These are phyloP conservation scores for Acidomyces sp. DNA, from an alignment of 495 filamentous ascomycete genomes.

Conservation along the genomic window DNA sequence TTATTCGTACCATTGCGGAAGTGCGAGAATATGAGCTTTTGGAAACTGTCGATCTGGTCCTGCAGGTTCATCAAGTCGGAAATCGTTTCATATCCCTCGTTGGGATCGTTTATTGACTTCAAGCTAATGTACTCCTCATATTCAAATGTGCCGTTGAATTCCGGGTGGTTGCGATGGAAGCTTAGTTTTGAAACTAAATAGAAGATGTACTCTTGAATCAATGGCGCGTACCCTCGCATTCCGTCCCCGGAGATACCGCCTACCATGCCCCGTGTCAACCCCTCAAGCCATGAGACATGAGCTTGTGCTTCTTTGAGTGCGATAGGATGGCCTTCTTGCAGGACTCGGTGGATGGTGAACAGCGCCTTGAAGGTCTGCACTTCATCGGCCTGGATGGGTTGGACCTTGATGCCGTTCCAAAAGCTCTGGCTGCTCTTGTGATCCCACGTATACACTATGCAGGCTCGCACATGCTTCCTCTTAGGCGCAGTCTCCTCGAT, in stretches of 20 bases:
- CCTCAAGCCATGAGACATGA: conserved; percentile 83
- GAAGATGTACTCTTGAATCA: conserved; percentile 91
- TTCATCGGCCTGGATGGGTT: conserved; percentile 84
- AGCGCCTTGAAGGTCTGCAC: conserved; percentile 50
- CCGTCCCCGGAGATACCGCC: conserved; percentile 68
- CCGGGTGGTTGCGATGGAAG: conserved; percentile 91
- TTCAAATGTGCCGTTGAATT: conserved; percentile 97
- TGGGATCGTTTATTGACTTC: conserved; percentile 96
- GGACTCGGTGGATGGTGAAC: conserved; percentile 66
- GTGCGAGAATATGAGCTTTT: conserved; percentile 94
- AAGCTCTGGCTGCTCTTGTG: conserved; percentile 94
- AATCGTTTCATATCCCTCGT: conserved; percentile 97
- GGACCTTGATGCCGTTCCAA: conserved; percentile 99
- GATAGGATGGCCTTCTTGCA: conserved; percentile 88
- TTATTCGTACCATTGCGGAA: conserved; percentile 85
- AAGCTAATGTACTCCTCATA: conserved; percentile 98
- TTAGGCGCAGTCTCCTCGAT: conserved; percentile 20
- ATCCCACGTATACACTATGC: conserved; percentile 99
- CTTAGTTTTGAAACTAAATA: conserved; percentile 83
- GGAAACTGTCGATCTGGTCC: conserved; percentile 95
- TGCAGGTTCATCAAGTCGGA: conserved; percentile 91
- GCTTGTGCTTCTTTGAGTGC: conserved; percentile 79
- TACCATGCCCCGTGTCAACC: conserved; percentile 67
- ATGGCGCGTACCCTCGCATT: conserved; percentile 62
- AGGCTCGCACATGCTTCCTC: conserved; percentile 89